These are phyloP conservation scores for Leucosporidium yakuticum DNA, from an alignment of 768 basidiomycete species.

Conservation along the genomic window DNA sequence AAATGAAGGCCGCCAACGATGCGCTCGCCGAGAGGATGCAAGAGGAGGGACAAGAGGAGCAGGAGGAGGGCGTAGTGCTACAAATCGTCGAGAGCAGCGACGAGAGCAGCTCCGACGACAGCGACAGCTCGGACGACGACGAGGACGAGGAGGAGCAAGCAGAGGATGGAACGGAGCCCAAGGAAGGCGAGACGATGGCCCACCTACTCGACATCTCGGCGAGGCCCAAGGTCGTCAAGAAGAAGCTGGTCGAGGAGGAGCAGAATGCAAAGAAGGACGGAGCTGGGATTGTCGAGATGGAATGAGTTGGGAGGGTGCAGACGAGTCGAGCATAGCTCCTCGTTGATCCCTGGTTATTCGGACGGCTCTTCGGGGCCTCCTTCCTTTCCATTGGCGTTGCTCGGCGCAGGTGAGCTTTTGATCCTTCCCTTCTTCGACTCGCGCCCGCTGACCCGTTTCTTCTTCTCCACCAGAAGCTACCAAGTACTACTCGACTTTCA, in stretches of 20 bases:
- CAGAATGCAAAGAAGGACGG: background rate
- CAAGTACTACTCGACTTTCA: too few relatives aligned
- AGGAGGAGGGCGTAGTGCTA: slow-evolving; percentile 25
- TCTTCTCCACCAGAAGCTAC: too few relatives aligned
- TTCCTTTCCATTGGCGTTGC: too few relatives aligned
- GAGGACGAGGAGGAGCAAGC: background rate
- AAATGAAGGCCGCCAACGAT: slow-evolving; percentile 29
- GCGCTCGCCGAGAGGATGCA: slow-evolving; percentile 6
- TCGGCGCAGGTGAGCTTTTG: too few relatives aligned
- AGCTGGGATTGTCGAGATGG: slow-evolving; percentile 8
- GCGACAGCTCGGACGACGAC: background rate
- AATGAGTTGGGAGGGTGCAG: background rate
- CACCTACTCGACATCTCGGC: slow-evolving; percentile 19
- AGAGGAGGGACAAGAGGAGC: background rate
- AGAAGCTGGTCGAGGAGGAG: slow-evolving; percentile 5
- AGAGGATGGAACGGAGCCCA: too few relatives aligned
- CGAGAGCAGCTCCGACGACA: slow-evolving; percentile 6
- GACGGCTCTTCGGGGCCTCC: too few relatives aligned
- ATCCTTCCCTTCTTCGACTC: too few relatives aligned
- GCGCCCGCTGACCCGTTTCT: too few relatives aligned
- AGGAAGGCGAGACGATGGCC: background rate
- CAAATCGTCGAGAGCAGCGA: slow-evolving; percentile 24
- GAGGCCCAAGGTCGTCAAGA: background rate
- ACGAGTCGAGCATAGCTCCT: background rate
- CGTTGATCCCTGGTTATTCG: background rate